Evolutionary conservation across 495 filamentous ascomycete genomes (phyloP), one percentile per base, ranked within the genome.

Genomic region (Pseudoneurospora amorphoporcata): DNA sequence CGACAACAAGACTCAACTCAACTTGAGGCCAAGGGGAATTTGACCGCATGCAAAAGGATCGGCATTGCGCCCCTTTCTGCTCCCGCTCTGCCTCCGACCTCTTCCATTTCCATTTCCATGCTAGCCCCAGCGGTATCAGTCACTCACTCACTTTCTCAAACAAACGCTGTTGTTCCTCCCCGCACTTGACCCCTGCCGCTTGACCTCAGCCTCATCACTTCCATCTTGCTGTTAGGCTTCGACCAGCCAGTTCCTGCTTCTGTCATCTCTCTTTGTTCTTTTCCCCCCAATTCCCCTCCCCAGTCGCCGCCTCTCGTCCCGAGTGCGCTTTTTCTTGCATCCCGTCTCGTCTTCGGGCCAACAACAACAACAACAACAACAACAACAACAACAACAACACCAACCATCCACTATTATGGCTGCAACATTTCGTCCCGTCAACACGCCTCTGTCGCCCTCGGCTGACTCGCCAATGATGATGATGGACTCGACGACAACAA

Each of bases 401-500:
- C 23, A 23, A 38, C 65, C 43, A 68, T 23, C 61, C 47, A n/a
- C 23, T 71, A 78, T 70, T 65, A 86, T 86, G 84, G 83, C 84
- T 71, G 79, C 83, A 61, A 79, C 90, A 70, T 94, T 95, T 79
- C 88, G 89, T 75, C 88, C 93, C 73, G 92, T 95, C 79, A 94
- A 94, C 83, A 91, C 88, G 70, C 88, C 87, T 72, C 86, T 92
- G 37, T 81, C 85, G 69, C 83, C 53, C 53, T 65, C 87, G 72
- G 85, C 86, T 42, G 81, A 83, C 43, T 69, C 76, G 45, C 76
- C 77, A 58, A 79, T 75, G 23, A 79, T 75, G 23, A 79, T 75
- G 17, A 84, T 82, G 39, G 79, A 83, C 35, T 75, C 88, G 87
- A 75, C 88, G 87, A 75, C 86, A 32, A 74, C 90, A 86, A 77